These are phyloP conservation scores for Neofusicoccum cordaticola DNA, from an alignment of 2,329 filamentous ascomycete genomes.

Conservation along the genomic window DNA sequence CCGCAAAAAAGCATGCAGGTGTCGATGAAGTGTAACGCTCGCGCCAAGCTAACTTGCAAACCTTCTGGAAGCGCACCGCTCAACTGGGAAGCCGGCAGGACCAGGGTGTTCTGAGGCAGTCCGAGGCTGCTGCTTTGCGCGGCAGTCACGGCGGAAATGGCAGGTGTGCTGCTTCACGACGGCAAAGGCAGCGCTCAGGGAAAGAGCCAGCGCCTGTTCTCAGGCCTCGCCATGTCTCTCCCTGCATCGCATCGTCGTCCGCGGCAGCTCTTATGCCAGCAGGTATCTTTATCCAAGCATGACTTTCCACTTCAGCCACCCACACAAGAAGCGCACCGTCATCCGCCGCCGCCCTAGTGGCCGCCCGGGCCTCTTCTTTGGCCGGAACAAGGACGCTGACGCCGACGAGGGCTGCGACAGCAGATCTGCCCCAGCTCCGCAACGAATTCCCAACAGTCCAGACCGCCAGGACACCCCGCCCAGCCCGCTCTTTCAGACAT, in stretches of 20 bases:
- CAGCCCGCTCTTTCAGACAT: neutral
- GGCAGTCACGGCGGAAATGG: neutral
- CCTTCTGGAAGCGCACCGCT: neutral
- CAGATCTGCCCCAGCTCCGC: neutral
- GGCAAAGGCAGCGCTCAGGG: neutral
- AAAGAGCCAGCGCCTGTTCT: neutral
- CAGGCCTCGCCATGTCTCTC: neutral
- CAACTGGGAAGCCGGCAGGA: neutral
- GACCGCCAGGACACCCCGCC: neutral
- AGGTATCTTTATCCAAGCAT: slow-evolving; percentile 14
- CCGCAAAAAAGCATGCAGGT: neutral
- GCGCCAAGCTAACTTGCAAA: neutral
- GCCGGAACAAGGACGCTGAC: neutral
- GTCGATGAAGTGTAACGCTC: neutral
- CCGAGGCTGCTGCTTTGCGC: neutral
- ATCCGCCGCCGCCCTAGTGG: slow-evolving; percentile 9
- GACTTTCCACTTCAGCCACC: slow-evolving; percentile 13
- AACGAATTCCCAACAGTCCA: neutral
- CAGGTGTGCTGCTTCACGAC: too few species aligned
- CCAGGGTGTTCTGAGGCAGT: neutral
- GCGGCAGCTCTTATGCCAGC: neutral
- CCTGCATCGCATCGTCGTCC: neutral
- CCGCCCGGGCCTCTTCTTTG: slow-evolving; percentile 12
- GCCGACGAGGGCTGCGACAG: neutral
- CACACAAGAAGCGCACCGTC: slow-evolving; percentile 17